These are phyloP conservation scores for Eragrostis tef DNA, from an alignment of 202 grass and related monocot genomes.

Conservation along the genomic window DNA sequence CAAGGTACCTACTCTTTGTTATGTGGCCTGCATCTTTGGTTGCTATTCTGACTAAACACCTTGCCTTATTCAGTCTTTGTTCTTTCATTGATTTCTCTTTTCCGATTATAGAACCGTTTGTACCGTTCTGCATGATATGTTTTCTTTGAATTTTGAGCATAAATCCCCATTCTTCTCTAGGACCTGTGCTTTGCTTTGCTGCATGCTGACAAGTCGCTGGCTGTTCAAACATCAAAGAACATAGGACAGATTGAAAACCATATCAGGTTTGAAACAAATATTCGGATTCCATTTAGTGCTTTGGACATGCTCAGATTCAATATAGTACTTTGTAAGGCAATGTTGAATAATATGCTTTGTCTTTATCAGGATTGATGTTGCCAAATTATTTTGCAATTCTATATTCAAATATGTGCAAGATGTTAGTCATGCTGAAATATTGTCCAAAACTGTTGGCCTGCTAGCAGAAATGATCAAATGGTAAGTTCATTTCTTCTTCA, in stretches of 20 bases:
- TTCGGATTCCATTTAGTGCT: conserved; percentile 24
- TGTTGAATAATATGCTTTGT: conserved; percentile 15
- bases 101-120: not conserved
- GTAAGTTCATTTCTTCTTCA: conserved; percentile 51
- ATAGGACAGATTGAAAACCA: conserved; percentile 53
- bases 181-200: conserved; percentile 71
- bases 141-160: conserved; percentile 41
- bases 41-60: not conserved
- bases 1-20: conserved; percentile 56
- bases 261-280: conserved; percentile 66
- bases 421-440: conserved; percentile 54
- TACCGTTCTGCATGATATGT: not conserved
- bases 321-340: conserved; percentile 22
- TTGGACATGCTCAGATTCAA: not conserved
- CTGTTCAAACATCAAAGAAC: conserved; percentile 61
- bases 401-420: conserved; percentile 72
- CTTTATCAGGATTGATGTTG: conserved; percentile 81
- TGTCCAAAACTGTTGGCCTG: conserved; percentile 70
- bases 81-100: not conserved
- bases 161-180: conserved; percentile 2
- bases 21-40: not conserved
- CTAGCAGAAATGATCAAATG: conserved; percentile 83
- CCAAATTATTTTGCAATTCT: conserved; percentile 72
- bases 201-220: conserved; percentile 50
- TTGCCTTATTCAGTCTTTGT: not conserved